These are phyloP conservation scores for Elsinoe arachidis DNA, from an alignment of 2,329 filamentous ascomycete species.

Conservation along the genomic window DNA sequence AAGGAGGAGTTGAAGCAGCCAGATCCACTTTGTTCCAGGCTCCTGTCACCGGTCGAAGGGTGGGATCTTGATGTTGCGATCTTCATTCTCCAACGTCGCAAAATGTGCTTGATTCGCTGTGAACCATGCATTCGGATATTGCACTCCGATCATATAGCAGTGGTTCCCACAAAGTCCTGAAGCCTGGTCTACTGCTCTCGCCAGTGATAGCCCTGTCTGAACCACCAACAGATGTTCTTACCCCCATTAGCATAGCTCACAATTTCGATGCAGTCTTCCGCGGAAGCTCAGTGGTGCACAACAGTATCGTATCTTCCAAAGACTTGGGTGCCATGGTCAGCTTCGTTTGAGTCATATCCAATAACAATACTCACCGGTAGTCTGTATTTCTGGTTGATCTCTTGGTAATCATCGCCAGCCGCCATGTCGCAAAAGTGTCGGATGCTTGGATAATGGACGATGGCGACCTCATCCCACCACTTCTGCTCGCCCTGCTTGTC, in stretches of 20 bases:
- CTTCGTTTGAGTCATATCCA: not conserved
- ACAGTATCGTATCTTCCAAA: conserved; percentile 29
- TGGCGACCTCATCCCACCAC: conserved; percentile 54
- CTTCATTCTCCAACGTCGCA: not conserved
- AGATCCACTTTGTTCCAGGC: not conserved
- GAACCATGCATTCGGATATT: not conserved
- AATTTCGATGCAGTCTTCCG: not conserved
- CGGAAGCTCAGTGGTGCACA: conserved; percentile 27
- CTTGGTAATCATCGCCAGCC: conserved; percentile 49
- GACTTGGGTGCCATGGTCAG: conserved; percentile 14
- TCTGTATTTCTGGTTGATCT: conserved; percentile 46
- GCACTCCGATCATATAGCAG: not conserved
- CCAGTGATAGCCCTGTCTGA: not conserved
- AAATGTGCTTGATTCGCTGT: not conserved
- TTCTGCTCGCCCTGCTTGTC: conserved; percentile 20
- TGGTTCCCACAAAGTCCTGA: no score
- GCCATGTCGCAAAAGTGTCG: conserved; percentile 55
- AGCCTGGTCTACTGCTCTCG: not conserved
- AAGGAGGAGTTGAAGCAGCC: not conserved
- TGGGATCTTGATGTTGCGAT: not conserved
- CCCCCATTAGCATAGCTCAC: not conserved
- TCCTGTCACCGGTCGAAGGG: not conserved
- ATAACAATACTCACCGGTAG: conserved; percentile 36
- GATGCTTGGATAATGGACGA: conserved; percentile 57
- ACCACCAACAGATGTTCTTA: not conserved